Conservation (phyloP, 139 green algal species). For the Chlamydomonas urium region DNA sequence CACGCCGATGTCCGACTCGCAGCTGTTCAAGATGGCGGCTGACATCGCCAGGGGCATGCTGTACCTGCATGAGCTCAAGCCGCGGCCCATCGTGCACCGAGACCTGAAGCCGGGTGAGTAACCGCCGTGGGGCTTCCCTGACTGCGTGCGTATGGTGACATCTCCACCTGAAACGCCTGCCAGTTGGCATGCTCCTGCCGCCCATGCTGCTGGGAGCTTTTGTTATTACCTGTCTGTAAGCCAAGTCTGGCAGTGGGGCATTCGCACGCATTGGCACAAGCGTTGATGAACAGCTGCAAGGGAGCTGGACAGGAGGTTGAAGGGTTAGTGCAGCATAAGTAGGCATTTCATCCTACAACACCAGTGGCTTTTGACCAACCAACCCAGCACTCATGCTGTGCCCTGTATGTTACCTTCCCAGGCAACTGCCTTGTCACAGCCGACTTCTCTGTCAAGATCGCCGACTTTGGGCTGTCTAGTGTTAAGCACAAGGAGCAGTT, state of each 20-base stretch:
- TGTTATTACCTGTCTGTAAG: neutral
- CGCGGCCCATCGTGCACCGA: neutral
- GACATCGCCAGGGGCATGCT: neutral
- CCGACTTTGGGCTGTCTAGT: neutral
- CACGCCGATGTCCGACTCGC: neutral
- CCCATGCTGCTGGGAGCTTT: neutral
- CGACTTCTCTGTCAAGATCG: neutral
- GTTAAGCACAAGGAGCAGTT: neutral
- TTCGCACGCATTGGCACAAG: too few species aligned
- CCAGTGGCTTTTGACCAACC: too few species aligned
- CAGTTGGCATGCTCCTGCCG: neutral
- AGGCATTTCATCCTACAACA: too few species aligned
- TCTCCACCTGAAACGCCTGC: neutral
- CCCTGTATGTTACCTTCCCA: neutral
- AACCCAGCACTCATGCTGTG: too few species aligned
- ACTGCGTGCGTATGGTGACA: neutral
- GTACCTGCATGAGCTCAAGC: neutral
- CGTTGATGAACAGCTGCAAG: too few species aligned
- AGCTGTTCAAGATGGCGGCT: neutral
- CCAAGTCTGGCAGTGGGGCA: neutral
- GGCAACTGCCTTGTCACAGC: neutral
- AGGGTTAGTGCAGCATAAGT: too few species aligned
- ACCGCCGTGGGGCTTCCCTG: neutral
- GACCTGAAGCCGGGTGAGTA: neutral
- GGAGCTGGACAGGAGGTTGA: too few species aligned